Conservation (phyloP, 139 green algal species). For the Chlamydomonas schloesseri region DNA sequence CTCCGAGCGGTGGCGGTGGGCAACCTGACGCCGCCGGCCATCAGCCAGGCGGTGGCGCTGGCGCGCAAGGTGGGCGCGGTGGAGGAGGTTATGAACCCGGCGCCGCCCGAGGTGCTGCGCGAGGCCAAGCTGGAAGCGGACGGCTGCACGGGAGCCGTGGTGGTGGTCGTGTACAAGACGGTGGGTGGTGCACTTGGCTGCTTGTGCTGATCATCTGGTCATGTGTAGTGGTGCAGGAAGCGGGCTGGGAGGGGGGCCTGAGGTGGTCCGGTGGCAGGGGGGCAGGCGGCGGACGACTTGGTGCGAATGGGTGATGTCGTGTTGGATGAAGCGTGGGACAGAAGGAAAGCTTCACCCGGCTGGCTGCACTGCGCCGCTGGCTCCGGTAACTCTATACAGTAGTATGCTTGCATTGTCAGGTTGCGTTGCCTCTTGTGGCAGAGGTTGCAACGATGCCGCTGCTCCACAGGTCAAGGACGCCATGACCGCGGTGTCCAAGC, state of each 20-base stretch:
- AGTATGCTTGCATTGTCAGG: too few relatives aligned
- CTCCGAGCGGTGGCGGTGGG: conserved; percentile 85
- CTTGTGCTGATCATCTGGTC: neutral
- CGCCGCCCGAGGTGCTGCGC: conserved; percentile 56
- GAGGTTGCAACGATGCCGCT: too few relatives aligned
- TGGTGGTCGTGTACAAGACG: conserved; percentile 77
- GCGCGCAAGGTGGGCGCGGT: conserved; percentile 67
- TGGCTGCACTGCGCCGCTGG: too few relatives aligned
- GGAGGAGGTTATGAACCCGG: conserved; percentile 68
- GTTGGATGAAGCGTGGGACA: too few relatives aligned
- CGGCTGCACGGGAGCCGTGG: conserved; percentile 77
- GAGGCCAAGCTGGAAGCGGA: conserved; percentile 76
- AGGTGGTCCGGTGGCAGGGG: too few relatives aligned
- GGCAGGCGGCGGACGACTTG: too few relatives aligned
- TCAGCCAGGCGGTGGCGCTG: conserved; percentile 50
- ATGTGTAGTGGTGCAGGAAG: neutral
- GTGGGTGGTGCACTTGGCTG: conserved; percentile 43
- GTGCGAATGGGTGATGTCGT: too few relatives aligned
- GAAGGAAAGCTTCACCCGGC: too few relatives aligned
- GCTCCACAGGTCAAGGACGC: conserved; percentile 73
- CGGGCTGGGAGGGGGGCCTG: too few relatives aligned
- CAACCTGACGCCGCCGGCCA: conserved; percentile 56
- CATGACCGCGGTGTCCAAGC: conserved; percentile 74
- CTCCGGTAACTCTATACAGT: too few relatives aligned
- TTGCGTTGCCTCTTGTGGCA: neutral